Evolutionary conservation across 305 asterid genomes (phyloP).

Genomic region (Rubia occidens): DNA sequence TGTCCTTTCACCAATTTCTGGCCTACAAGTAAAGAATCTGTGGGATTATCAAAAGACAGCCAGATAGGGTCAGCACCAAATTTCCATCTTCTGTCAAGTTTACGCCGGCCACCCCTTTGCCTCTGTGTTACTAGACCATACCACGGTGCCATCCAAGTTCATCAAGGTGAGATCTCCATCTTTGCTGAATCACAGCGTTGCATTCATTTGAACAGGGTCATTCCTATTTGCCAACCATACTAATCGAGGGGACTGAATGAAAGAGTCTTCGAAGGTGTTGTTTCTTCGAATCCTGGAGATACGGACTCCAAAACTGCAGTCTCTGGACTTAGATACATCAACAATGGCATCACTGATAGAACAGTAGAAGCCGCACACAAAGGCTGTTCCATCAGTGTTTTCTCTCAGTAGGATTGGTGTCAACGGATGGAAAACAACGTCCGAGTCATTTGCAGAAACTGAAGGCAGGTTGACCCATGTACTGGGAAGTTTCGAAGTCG

Average conservation of each 20-base stretch:
- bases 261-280: conserved; percentile 9
- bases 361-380: conserved; percentile 1
- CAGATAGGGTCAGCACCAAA: no score
- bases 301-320: neutral
- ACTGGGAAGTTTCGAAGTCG: conserved; percentile 1
- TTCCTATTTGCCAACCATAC: no score
- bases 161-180: conserved; percentile 14
- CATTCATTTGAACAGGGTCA: neutral
- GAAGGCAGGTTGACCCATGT: conserved; percentile 9
- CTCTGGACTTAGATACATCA: neutral
- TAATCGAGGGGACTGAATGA: neutral
- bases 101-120: no score
- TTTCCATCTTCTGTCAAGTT: no score
- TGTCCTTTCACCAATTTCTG: neutral
- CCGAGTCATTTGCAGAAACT: neutral
- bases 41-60: neutral
- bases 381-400: neutral
- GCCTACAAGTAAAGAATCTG: conserved; percentile 12
- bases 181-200: conserved; percentile 2
- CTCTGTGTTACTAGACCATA: no score
- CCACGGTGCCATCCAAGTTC: no score
- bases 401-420: neutral
- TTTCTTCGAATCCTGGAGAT: neutral
- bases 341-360: neutral
- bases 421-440: neutral